Evolutionary conservation across 169 alveolate genomes (phyloP).

Genomic region (Cryptosporidium parvum): DNA sequence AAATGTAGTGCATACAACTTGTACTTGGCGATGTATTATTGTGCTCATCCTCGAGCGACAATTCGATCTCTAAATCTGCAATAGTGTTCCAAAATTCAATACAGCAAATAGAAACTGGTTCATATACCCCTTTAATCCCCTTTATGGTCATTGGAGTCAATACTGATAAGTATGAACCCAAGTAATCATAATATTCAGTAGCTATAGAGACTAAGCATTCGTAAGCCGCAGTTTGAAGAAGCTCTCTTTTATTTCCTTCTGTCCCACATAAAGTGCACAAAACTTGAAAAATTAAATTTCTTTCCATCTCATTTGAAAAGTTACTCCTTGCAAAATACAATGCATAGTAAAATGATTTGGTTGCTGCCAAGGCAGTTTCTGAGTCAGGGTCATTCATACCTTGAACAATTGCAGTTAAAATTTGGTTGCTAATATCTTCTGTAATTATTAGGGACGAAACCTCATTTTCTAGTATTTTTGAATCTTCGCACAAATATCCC

Average conservation of each 20-base stretch:
- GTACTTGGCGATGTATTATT: constrained; percentile 58
- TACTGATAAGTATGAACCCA: constrained; percentile 85
- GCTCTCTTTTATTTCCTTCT: constrained; percentile 80
- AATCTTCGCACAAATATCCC: constrained; percentile 87
- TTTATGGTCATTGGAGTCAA: constrained; percentile 87
- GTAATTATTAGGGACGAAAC: constrained; percentile 79
- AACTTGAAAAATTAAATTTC: constrained; percentile 70
- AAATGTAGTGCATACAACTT: constrained; percentile 80
- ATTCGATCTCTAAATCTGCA: constrained; percentile 86
- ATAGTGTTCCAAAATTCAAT: constrained; percentile 91
- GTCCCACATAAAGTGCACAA: constrained; percentile 82
- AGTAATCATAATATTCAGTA: constrained; percentile 84
- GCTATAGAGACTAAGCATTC: constrained; percentile 88
- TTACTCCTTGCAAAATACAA: constrained; percentile 75
- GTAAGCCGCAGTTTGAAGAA: constrained; percentile 87
- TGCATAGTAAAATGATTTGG: constrained; percentile 81
- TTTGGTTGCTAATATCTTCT: constrained; percentile 78
- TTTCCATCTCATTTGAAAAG: constrained; percentile 59
- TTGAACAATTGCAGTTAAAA: constrained; percentile 82
- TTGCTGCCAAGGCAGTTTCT: constrained; percentile 81
- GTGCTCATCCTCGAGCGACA: constrained; percentile 73
- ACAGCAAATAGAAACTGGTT: constrained; percentile 88
- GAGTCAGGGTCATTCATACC: constrained; percentile 80
- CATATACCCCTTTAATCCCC: constrained; percentile 85
- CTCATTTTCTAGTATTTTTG: constrained; percentile 80